These are phyloP conservation scores for Pleomassaria siparia DNA, from an alignment of 2,329 filamentous ascomycete genomes.

Conservation along the genomic window DNA sequence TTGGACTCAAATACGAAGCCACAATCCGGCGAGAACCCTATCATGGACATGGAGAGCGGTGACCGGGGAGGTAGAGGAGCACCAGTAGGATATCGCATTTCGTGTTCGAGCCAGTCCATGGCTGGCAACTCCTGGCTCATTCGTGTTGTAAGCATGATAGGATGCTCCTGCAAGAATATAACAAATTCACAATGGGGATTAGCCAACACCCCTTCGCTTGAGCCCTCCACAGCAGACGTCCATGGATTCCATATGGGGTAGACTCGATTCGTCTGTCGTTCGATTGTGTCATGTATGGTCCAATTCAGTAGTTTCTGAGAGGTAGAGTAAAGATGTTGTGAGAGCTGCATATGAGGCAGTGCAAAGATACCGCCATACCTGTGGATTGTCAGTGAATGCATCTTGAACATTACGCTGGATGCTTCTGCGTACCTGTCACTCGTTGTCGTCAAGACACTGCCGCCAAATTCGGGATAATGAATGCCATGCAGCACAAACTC, in stretches of 20 bases:
- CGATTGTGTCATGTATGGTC: conserved; percentile 68
- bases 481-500: conserved; percentile 80
- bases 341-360: conserved; percentile 77
- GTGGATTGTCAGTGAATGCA: conserved; percentile 3
- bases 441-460: conserved; percentile 80
- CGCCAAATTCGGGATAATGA: conserved; percentile 81
- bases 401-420: background rate
- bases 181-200: conserved; percentile 85
- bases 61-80: conserved; percentile 55
- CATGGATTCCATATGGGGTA: conserved; percentile 65
- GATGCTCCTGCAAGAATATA: conserved; percentile 78
- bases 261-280: conserved; percentile 64
- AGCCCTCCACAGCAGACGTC: conserved; percentile 67
- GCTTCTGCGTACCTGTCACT: conserved; percentile 75
- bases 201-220: conserved; percentile 58
- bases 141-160: conserved; percentile 33
- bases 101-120: conserved; percentile 58
- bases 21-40: conserved; percentile 66
- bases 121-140: conserved; percentile 21
- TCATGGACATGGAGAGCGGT: conserved; percentile 59
- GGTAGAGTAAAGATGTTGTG: conserved; percentile 51
- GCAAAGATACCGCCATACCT: conserved; percentile 81
- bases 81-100: conserved; percentile 62
- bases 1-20: conserved; percentile 66
- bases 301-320: conserved; percentile 65